Evolutionary conservation across 2,329 filamentous ascomycete species (phyloP), one percentile per base, ranked within the genome.

Genomic region (Ophiostoma sp.): DNA sequence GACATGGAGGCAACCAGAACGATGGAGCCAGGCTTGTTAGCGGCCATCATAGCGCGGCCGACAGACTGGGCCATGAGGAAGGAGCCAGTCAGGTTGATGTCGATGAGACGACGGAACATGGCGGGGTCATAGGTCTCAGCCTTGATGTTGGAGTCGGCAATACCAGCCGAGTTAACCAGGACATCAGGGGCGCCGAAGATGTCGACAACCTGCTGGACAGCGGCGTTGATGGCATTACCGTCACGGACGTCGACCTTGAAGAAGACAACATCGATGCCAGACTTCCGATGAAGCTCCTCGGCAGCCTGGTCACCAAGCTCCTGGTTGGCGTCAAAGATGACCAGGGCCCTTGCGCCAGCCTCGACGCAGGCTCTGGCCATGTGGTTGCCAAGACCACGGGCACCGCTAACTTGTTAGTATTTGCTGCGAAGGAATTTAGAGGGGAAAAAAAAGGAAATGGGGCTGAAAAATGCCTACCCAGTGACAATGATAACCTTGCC

Each of bases 141-240:
- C 79, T 90, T 90, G 82, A 93, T 91, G 84, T 93, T 93, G 78
- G 90, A 93, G 79, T 93, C 90, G 73, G 90, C 90, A 73, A 94
- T 92, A 77, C 91, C 90, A 65, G 91, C 91, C 67, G 89, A 89
- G 82, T 92, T 93, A 81, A 94, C 85, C n/a, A 94, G 83, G 41
- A 92, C 87, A 76, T 94, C 89, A 15, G 91, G 86, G 13, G 85
- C 82, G 69, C 91, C 91, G 75, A 89, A 90, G 73, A 88, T 83
- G 72, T 87, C 83, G 62, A 87, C 85, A 57, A 91, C 86, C 71
- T 87, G 84, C 73, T 87, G 83, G 69, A 93, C 88, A 31, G 89
- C 89, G 69, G 88, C 86, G 75, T 88, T 86, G 79, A 93, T 90
- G 73, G 87, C 89, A 62, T 83, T 84, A 13, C 86, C 88, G 74